These are phyloP conservation scores for Ormosia semicastrata DNA, from an alignment of 306 rosid species.

Conservation along the genomic window DNA sequence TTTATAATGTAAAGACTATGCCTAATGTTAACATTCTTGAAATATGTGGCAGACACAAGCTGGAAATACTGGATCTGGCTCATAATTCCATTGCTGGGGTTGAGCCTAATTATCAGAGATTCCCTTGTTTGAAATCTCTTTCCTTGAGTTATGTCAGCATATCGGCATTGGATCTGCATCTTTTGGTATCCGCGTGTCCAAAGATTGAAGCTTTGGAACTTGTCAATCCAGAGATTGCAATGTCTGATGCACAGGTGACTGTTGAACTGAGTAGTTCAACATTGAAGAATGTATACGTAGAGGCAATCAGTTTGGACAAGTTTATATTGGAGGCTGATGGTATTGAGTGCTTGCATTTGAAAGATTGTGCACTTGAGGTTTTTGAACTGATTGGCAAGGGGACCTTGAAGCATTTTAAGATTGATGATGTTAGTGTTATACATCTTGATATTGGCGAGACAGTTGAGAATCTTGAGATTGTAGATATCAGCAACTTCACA, in stretches of 20 bases:
- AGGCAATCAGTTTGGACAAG: conserved; percentile 69
- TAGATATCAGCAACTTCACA: conserved; percentile 54
- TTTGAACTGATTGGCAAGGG: conserved; percentile 54
- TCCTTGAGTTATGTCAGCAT: conserved; percentile 59
- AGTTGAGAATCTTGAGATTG: conserved; percentile 44
- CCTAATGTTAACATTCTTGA: conserved; percentile 67
- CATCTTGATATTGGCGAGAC: conserved; percentile 56
- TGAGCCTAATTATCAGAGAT: conserved; percentile 72
- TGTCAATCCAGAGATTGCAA: conserved; percentile 64
- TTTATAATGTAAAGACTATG: conserved; percentile 62
- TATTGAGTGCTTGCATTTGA: conserved; percentile 47
- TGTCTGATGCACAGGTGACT: conserved; percentile 58
- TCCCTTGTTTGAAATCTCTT: conserved; percentile 72
- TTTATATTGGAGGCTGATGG: conserved; percentile 49
- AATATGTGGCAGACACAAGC: conserved; percentile 66
- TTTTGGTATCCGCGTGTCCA: conserved; percentile 66
- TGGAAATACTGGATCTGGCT: conserved; percentile 57
- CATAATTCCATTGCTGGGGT: conserved; percentile 64
- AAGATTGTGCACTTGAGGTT: conserved; percentile 50
- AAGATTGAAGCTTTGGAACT: conserved; percentile 59
- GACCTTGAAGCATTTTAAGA: conserved; percentile 48
- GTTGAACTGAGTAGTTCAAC: conserved; percentile 64
- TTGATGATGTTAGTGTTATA: conserved; percentile 50
- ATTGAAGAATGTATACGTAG: conserved; percentile 61
- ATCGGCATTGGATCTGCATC: conserved; percentile 74